Evolutionary conservation across 2,329 filamentous ascomycete species (phyloP), one percentile per base, ranked within the genome.

Genomic region (Alternaria panax): DNA sequence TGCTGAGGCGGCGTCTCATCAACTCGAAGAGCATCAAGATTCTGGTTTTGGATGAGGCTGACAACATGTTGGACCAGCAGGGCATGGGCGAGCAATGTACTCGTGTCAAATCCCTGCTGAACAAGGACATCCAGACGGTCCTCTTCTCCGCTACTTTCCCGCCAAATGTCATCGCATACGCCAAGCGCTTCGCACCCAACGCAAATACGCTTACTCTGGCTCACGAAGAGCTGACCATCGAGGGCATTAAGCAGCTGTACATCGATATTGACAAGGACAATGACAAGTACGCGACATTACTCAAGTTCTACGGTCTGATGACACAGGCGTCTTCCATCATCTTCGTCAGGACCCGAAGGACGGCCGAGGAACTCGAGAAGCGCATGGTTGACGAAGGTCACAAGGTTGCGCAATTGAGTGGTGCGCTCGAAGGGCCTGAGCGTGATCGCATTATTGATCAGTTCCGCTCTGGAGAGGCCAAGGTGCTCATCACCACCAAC

Each of bases 31-130:
- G 88, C 58, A 83, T 99, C 68, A 92, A 88, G 78, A 86, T 96
- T 8, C 85, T 99, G 62, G 94, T 97, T 56, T 85, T 99, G 53
- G 95, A 99, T 73, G 95, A 99, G 82, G 95, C 95, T 57, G 95
- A 99, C 81, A 98, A 97, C 81, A 99, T 99, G 95, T 83, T 99
- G 60, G 95, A 98, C 75, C 90, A 94, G 79, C 92, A 97, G 80
- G 94, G 95, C 51, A 84, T 99, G 55, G 95, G 95, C 52, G 95
- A 98, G 59, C 95, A 99, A 80, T 98, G 94, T 79, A 87, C 93
- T 70, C 89, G 93, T 67, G 92, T 97, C 69, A 97, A 96, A 83
- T 80, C 80, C 12, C 84, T 92, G 75, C 84, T 97, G 1, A 92
- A 91, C 1, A 86, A 84, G 62, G 82, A 82, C 11, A 86, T 92